Conservation (phyloP, 2,329 filamentous ascomycete genomes). For the Paraphoma sp. region DNA sequence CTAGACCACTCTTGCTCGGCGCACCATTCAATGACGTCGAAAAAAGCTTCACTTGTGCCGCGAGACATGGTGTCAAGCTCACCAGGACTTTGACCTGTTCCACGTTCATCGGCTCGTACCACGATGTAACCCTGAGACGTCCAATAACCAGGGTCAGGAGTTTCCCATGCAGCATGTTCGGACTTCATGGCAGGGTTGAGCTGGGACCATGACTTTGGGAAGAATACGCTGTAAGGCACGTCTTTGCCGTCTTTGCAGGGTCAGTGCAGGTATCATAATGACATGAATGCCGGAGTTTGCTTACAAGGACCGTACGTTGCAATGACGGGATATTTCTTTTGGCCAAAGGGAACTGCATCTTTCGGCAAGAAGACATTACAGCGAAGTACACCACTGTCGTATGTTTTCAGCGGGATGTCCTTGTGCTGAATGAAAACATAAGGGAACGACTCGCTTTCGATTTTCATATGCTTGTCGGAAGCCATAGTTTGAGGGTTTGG, state of each 20-base stretch:
- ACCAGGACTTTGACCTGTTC: constrained; percentile 60
- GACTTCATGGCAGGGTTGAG: constrained; percentile 43
- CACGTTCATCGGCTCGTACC: constrained; percentile 59
- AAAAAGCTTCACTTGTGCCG: constrained; percentile 60
- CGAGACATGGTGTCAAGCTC: constrained; percentile 61
- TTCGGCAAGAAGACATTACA: constrained; percentile 61
- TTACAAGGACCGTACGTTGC: constrained; percentile 72
- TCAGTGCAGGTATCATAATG: no score
- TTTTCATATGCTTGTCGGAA: constrained; percentile 1
- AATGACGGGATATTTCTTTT: constrained; percentile 60
- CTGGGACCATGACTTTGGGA: constrained; percentile 55
- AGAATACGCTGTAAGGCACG: constrained; percentile 67
- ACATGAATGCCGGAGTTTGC: no score
- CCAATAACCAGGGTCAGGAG: constrained; percentile 51
- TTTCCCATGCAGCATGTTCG: constrained; percentile 55
- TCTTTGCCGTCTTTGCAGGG: constrained; percentile 65
- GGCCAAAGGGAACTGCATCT: background rate
- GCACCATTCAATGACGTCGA: constrained; percentile 61
- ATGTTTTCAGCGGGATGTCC: constrained; percentile 52
- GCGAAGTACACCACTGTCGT: constrained; percentile 51
- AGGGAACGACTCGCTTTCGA: constrained; percentile 44
- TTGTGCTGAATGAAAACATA: constrained; percentile 62
- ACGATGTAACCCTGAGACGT: constrained; percentile 45
- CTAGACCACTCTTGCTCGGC: constrained; percentile 57
- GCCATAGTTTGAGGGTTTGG: no score